These are phyloP conservation scores for Chrysanthemum lavandulifolium DNA, from an alignment of 129 eudicot genomes.

Conservation along the genomic window DNA sequence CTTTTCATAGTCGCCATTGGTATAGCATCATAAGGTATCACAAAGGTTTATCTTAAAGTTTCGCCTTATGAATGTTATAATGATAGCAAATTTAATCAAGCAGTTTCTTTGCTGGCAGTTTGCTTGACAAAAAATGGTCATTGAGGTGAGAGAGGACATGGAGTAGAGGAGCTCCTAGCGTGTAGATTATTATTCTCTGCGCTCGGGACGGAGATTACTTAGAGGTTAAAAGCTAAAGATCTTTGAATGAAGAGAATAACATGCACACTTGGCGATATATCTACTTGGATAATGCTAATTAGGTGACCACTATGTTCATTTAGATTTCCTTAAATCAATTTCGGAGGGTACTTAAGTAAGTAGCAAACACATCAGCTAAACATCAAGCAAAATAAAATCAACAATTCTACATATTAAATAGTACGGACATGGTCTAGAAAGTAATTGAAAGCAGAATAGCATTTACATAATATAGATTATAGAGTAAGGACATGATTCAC, in stretches of 20 bases:
- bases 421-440: not conserved
- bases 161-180: not conserved
- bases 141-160: not conserved
- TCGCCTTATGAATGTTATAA: not conserved
- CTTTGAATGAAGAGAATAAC: slow-evolving; percentile 1
- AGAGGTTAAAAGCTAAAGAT: not conserved
- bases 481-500: slow-evolving; percentile 10
- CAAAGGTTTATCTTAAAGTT: not conserved
- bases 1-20: not conserved
- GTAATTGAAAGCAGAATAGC: not conserved
- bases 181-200: slow-evolving; percentile 1
- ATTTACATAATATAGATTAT: not conserved
- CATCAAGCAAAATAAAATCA: not conserved
- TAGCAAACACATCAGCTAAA: slow-evolving; percentile 9
- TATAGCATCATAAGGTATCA: slow-evolving; percentile 5
- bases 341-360: not conserved
- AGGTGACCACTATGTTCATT: not conserved
- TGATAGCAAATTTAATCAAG: slow-evolving; percentile 10
- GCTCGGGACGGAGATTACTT: not conserved
- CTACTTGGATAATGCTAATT: slow-evolving; percentile 1
- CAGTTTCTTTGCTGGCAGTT: not conserved
- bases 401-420: not conserved
- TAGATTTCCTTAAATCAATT: slow-evolving; percentile 12
- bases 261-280: slow-evolving; percentile 8
- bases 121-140: slow-evolving; percentile 2